A percentile compares a stretch with the other conserved stretches of the same genome.
Conservation (phyloP, 345 rosid genomes). For the Turnera subulata region DNA sequence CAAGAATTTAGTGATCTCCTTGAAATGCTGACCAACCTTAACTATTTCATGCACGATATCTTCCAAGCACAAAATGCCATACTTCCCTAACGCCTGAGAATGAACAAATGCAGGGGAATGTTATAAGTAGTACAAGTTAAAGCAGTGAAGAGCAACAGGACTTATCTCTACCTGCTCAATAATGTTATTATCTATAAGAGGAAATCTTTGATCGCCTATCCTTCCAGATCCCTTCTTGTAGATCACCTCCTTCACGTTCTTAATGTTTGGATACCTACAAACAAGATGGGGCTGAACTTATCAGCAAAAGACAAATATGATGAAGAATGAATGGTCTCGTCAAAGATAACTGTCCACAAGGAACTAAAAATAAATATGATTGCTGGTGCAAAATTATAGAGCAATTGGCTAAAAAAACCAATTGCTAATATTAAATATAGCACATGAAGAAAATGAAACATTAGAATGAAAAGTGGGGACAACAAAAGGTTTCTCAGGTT, state of each 20-base stretch:
- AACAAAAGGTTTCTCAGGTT: no score
- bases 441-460: no score
- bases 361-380: no score
- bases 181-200: slow-evolving; percentile 75
- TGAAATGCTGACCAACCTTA: slow-evolving; percentile 75
- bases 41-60: slow-evolving; percentile 73
- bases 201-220: slow-evolving; percentile 51
- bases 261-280: slow-evolving; percentile 67
- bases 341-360: no score
- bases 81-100: slow-evolving; percentile 69
- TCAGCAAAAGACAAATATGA: no score
- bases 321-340: no score
- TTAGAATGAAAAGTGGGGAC: no score
- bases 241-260: slow-evolving; percentile 67
- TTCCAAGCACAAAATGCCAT: slow-evolving; percentile 61
- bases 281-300: neutral
- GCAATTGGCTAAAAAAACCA: no score
- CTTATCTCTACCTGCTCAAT: slow-evolving; percentile 63
- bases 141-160: neutral
- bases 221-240: slow-evolving; percentile 75
- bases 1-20: slow-evolving; percentile 62
- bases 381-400: no score
- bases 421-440: neutral
- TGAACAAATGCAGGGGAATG: neutral
- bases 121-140: neutral